phyloP scores from a whole-genome alignment of 495 filamentous ascomycete species.

The Bryoglossum gracile region DNA sequence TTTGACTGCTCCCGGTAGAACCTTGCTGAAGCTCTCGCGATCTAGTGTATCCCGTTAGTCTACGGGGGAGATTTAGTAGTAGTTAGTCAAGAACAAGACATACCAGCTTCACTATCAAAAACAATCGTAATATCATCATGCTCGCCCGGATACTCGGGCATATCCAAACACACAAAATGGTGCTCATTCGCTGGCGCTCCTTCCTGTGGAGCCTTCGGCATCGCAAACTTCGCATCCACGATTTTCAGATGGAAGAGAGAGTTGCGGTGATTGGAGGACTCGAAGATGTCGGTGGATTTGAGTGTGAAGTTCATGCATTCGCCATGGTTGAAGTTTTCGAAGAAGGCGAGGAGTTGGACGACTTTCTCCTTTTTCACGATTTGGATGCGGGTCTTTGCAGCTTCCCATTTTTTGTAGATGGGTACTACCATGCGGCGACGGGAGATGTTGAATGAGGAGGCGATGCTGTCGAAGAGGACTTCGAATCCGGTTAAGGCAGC shows the following conservation, averaged over 20 bases:
- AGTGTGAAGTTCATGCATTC: constrained; percentile 81
- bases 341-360: constrained; percentile 72
- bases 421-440: constrained; percentile 84
- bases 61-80: background rate
- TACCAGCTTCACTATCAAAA: constrained; percentile 75
- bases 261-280: constrained; percentile 57
- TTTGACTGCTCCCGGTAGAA: constrained; percentile 24
- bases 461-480: constrained; percentile 68
- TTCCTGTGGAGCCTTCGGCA: constrained; percentile 44
- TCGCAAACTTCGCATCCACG: constrained; percentile 82
- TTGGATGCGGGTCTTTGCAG: constrained; percentile 65
- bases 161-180: constrained; percentile 72
- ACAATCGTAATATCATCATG: constrained; percentile 82
- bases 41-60: constrained; percentile 18
- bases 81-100: constrained; percentile 30
- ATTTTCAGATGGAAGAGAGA: constrained; percentile 65
- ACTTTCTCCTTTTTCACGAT: constrained; percentile 66
- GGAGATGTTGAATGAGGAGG: constrained; percentile 67
- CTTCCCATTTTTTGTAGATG: constrained; percentile 86
- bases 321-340: constrained; percentile 74
- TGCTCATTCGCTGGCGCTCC: constrained; percentile 36
- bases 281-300: constrained; percentile 72
- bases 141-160: constrained; percentile 80
- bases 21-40: constrained; percentile 17
- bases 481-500: constrained; percentile 66